phyloP scores from a whole-genome alignment of 768 basidiomycete genomes.

The Rickenella mellea region DNA sequence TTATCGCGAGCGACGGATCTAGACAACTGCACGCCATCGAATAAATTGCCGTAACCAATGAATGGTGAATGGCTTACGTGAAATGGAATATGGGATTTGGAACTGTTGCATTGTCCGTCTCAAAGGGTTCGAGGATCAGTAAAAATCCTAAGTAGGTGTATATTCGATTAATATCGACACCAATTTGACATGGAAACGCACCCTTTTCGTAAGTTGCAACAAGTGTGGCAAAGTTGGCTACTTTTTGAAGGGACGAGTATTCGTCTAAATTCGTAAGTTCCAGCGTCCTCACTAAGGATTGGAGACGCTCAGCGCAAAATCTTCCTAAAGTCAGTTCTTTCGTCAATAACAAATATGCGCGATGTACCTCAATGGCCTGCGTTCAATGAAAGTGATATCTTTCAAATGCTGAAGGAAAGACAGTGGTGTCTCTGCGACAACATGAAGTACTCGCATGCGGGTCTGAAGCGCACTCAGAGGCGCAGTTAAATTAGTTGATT shows the following conservation, averaged over 20 bases:
- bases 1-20: slow-evolving; percentile 94
- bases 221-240: slow-evolving; percentile 91
- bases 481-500: neutral
- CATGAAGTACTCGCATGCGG: slow-evolving; percentile 97
- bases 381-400: slow-evolving; percentile 97
- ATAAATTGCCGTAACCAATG: slow-evolving; percentile 7
- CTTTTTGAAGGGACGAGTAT: slow-evolving; percentile 85
- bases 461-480: slow-evolving; percentile 45
- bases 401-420: slow-evolving; percentile 97
- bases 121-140: slow-evolving; percentile 94
- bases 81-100: slow-evolving; percentile 99
- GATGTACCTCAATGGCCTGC: slow-evolving; percentile 76
- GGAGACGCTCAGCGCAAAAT: slow-evolving; percentile 93
- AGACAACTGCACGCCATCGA: slow-evolving; percentile 56
- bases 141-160: slow-evolving; percentile 60
- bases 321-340: slow-evolving; percentile 28
- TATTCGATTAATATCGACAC: slow-evolving; percentile 1
- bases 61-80: slow-evolving; percentile 43
- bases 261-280: slow-evolving; percentile 88
- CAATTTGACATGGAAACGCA: slow-evolving; percentile 17
- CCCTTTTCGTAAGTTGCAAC: slow-evolving; percentile 98
- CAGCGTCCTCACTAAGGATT: slow-evolving; percentile 87
- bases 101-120: slow-evolving; percentile 96
- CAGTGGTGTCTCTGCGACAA: slow-evolving; percentile 94
- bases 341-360: neutral